Evolutionary conservation across 805 yeast species (phyloP), one percentile per base, ranked within the genome.

Genomic region (Candida silvatica): DNA sequence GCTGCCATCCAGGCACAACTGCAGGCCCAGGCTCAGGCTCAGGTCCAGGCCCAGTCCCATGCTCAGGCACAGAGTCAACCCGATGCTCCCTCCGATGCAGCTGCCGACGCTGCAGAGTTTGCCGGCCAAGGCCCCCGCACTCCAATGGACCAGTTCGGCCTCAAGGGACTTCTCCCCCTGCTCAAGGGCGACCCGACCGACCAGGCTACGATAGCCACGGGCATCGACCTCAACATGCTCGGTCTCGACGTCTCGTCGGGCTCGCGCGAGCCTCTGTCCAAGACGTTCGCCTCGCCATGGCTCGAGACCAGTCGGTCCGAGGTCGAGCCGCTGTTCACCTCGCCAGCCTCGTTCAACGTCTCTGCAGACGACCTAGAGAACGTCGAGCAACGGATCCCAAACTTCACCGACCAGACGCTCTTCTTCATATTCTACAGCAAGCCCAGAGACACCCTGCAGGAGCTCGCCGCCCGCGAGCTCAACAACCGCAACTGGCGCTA

Each of bases 401-500:
- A 74, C 18, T 80, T 90, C 44, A 77, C 83, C 35, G 97, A 92
- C 49, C 97, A 90, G 50, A 92, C 97, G 1, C 64, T 92, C 27
- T 92, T 92, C 54, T 92, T 83, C 58, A 80, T 92, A 14, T 92
- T 92, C 56, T 92, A 92, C 59, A 83, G 94, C 44, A 86, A 79
- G 65, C 95, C 98, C 4, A 77, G 86, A 36, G 97, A 92, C 54
- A 77, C 86, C 4, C 66, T 90, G 54, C 99, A 92, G 58, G 98
- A 92, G 55, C 72, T 87, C 37, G 94, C 94, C 4, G 94, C 97
- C 5, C 68, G 90, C 39, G 97, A 90, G 56, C 70, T 92, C 46
- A 85, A 86, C 48, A 77, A 77, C 42, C 71, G 98, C 48, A 92
- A 90, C 60, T 92, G 99, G 99, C 73, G 97, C 46, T 92, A 84